Evolutionary conservation across 1,139 yeast genomes (phyloP), one percentile per base, ranked within the genome.

Genomic region (Sugiyamaella paludigena): DNA sequence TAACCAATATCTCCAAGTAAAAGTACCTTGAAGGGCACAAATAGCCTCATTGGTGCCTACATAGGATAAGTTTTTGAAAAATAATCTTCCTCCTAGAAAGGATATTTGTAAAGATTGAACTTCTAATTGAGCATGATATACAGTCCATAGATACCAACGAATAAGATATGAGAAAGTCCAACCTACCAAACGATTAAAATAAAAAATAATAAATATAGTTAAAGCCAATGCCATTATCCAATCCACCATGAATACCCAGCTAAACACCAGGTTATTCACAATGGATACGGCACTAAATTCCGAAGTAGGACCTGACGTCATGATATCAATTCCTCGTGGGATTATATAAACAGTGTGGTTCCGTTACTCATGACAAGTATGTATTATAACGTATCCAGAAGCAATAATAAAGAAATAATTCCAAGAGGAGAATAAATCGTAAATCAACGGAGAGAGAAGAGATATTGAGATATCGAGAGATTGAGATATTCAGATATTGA

Each of bases 1-100:
- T 47, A 87, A 71, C 98, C 98, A 92, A 65, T 88, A 92, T 52
- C 95, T 67, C 98, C 98, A 92, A 0, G 95, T 87, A 30, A 92
- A 64, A 56, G 81, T 79, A 3, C 91, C 83, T 54, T 83, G 83
- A 19, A 86, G 75, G 1, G 87, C 74, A 7, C 88, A 78, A 1
- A 87, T 64, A 1, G 95, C 80, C 54, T 80, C 80, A 66, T 91
- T 85, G 42, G 80, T 74, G 10, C 88, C 85, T 9, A 84, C 78
- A 19, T 87, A 73, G 1, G 87, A 78, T 28, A 89, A 64, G 63
- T 89, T 88, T 59, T 84, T 86, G 62, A 89, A 80, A 63, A 86
- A 80, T 2, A 92, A 51, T 32, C 96, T 76, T 0, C 98, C 98
- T 1, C 91, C 96, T 1, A 92, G 69, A 5, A 86, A 74, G 1